Evolutionary conservation across 306 rosid species (phyloP).

Genomic region (Biancaea sappan): DNA sequence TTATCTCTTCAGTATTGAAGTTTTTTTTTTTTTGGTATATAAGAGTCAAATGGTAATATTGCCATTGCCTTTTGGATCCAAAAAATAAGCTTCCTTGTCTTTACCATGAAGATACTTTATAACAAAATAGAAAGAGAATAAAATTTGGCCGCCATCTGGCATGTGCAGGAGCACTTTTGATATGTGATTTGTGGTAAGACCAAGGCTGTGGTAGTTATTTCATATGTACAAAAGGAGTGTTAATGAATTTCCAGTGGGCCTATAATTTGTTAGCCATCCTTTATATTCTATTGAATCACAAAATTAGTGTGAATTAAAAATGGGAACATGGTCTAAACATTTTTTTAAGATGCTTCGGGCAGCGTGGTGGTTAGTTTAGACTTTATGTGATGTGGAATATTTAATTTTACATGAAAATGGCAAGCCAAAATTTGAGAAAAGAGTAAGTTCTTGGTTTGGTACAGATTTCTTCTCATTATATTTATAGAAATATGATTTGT

Average conservation of each 20-base stretch:
- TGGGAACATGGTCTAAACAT: not conserved
- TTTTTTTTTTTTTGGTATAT: not conserved
- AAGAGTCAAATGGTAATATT: not conserved
- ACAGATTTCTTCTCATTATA: constrained; percentile 15
- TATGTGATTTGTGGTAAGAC: not conserved
- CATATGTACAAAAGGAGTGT: constrained; percentile 5
- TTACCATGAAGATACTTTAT: not conserved
- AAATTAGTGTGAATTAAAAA: not conserved
- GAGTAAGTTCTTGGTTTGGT: not conserved
- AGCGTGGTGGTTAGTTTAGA: constrained; percentile 1
- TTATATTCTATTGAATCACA: not conserved
- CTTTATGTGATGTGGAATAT: constrained; percentile 17
- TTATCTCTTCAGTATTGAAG: not conserved
- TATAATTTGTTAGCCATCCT: not conserved
- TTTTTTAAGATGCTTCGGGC: not conserved
- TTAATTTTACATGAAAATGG: constrained; percentile 13
- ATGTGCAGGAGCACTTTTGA: not conserved
- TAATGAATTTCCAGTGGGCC: not conserved
- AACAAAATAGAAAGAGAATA: not conserved
- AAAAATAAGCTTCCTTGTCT: not conserved
- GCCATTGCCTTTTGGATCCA: not conserved
- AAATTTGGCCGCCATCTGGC: not conserved
- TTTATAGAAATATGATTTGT: constrained; percentile 25
- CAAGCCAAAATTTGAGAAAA: constrained; percentile 11
- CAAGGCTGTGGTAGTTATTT: not conserved